Evolutionary conservation across 1,139 yeast genomes (phyloP).

Genomic region (Debaryomycetaceae sp.): DNA sequence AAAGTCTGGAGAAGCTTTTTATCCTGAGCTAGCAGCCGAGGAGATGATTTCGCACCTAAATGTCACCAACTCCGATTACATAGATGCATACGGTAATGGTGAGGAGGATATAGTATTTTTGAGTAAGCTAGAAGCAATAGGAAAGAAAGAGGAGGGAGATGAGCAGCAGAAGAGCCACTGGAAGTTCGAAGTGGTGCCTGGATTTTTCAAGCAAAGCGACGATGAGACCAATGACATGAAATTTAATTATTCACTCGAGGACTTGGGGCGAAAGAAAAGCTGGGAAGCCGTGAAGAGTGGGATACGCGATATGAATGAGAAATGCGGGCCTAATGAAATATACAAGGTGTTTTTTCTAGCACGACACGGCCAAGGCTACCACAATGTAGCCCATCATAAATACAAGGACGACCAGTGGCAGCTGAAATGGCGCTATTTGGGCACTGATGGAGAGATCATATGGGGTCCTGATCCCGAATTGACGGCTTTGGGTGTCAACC

Average conservation of each 20-base stretch:
- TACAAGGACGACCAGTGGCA: constrained; percentile 64
- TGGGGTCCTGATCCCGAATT: constrained; percentile 72
- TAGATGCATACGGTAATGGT: constrained; percentile 32
- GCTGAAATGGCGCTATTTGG: constrained; percentile 50
- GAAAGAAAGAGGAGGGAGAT: constrained; percentile 4
- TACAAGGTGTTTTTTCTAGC: constrained; percentile 64
- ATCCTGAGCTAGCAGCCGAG: too few species aligned
- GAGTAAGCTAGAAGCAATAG: constrained; percentile 7
- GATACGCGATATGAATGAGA: constrained; percentile 35
- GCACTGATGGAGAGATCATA: constrained; percentile 51
- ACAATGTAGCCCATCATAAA: constrained; percentile 55
- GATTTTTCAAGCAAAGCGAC: constrained; percentile 54
- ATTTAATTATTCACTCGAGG: constrained; percentile 46
- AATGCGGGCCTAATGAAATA: constrained; percentile 33
- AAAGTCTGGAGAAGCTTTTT: not conserved
- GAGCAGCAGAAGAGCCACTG: too few species aligned
- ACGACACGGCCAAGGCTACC: constrained; percentile 79
- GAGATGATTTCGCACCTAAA: constrained; percentile 26
- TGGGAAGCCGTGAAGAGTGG: constrained; percentile 46
- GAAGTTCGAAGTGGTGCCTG: constrained; percentile 49
- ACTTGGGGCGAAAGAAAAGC: constrained; percentile 44
- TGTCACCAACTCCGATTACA: constrained; percentile 32
- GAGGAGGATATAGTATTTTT: constrained; percentile 10
- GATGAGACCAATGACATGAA: constrained; percentile 43
- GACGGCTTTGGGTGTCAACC: constrained; percentile 53